Evolutionary conservation across 1,284 basidiomycete genomes (phyloP), one percentile per base, ranked within the genome.

Genomic region (Sporisorium scitamineum): DNA sequence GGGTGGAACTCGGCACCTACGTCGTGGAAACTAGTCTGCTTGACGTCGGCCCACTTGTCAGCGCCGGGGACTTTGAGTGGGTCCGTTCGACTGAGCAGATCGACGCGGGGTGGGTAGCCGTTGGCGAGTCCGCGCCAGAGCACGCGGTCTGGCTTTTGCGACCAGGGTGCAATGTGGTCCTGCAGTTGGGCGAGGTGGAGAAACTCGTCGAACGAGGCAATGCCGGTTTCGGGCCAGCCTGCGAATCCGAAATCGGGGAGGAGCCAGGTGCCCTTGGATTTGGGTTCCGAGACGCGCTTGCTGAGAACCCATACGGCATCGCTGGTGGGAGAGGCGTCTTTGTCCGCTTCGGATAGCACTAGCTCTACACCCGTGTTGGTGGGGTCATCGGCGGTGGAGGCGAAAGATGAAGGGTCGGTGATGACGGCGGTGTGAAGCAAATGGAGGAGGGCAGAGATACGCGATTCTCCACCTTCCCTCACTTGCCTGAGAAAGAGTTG

Each of bases 161-260:
- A n/a, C 80, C 80, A 81, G 1, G 78, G 70, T 1, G 45, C 42
- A 4, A 66, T 27, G 5, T 51, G 27, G 48, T 81, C 78, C 20
- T 71, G 72, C 24, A 70, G 47, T 2, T 32, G 22, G 10, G 69
- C 60, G 16, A 73, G 65, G 18, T 47, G 48, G 5, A 64, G n/a
- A 13, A 79, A 80, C 45, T 80, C 80, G 29, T 68, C 66, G 22
- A 69, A 80, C 20, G 63, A 69, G 0, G 80, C 71, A 22, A 71
- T 72, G 16, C 72, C 76, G 2, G 79, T 55, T 39, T 81, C 79
- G 22, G 78, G 78, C 80, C 80, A 81, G 6, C 64, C 79, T 1
- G 62, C 70, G 48, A 81, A 81, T 18, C 78, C 78, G 52, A 81
- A 81, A 44, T 81, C 80, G 0, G 80, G 80, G 6, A 72, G 16